Conservation (phyloP, 176 grass and related monocot genomes). For the Metroxylon sagu region DNA sequence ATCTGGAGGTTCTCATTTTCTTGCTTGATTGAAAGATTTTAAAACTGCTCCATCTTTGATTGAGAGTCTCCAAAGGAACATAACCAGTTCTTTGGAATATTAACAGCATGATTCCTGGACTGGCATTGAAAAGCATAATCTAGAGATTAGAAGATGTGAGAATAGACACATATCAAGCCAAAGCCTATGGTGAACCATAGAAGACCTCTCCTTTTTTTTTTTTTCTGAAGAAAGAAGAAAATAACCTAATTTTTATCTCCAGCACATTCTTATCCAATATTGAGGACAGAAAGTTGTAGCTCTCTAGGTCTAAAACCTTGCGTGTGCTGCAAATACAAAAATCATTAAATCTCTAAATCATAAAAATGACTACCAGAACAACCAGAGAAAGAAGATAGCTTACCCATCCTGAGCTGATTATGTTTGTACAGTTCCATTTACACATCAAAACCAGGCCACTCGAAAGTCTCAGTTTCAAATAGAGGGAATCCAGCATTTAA, state of each 20-base stretch:
- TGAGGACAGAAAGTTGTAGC: constrained; percentile 71
- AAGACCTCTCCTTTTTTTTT: no score
- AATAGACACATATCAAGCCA: no score
- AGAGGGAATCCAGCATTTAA: constrained; percentile 79
- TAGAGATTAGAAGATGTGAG: not conserved
- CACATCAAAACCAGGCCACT: constrained; percentile 98
- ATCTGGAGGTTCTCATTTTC: constrained; percentile 95
- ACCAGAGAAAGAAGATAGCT: constrained; percentile 1
- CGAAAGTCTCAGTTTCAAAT: constrained; percentile 78
- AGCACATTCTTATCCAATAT: constrained; percentile 79
- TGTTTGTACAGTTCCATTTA: constrained; percentile 79
- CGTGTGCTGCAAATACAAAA: constrained; percentile 46
- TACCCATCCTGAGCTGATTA: constrained; percentile 85
- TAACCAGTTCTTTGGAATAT: constrained; percentile 78
- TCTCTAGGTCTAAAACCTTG: constrained; percentile 88
- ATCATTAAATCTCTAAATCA: not conserved
- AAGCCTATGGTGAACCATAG: no score
- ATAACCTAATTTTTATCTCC: constrained; percentile 93
- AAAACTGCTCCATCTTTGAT: constrained; percentile 84
- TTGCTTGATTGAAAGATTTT: constrained; percentile 92
- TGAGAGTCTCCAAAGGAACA: constrained; percentile 86
- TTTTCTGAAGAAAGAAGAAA: not conserved
- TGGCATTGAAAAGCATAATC: constrained; percentile 19
- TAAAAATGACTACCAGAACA: not conserved
- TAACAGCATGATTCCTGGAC: constrained; percentile 96